Conservation (phyloP, 345 rosid species). For the Trapa bicornis region DNA sequence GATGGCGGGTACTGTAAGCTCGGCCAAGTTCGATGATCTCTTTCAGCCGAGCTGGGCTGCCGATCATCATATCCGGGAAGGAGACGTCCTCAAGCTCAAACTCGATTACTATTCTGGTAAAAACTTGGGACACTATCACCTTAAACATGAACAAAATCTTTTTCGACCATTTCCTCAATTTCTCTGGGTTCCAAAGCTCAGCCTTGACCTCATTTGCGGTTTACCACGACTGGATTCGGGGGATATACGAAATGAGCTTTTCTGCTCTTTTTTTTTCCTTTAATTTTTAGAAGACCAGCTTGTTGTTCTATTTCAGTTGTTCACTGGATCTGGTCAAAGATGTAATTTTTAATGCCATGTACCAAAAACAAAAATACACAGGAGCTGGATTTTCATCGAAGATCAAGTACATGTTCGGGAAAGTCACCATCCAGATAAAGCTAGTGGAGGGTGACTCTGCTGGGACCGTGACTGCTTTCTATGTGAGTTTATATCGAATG, state of each 20-base stretch:
- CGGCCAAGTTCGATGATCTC: slow-evolving; percentile 62
- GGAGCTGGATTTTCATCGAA: slow-evolving; percentile 95
- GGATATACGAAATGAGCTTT: too few relatives aligned
- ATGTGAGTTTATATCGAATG: slow-evolving; percentile 31
- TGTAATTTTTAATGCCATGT: not conserved
- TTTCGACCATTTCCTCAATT: not conserved
- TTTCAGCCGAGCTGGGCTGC: slow-evolving; percentile 79
- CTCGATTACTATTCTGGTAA: slow-evolving; percentile 89
- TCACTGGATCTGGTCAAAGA: too few relatives aligned
- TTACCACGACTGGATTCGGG: too few relatives aligned
- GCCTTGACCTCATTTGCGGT: not conserved
- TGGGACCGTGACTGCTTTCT: slow-evolving; percentile 97
- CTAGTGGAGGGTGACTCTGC: slow-evolving; percentile 99
- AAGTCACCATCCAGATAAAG: slow-evolving; percentile 77
- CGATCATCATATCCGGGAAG: slow-evolving; percentile 65
- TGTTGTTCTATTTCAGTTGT: not conserved
- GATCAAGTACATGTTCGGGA: slow-evolving; percentile 85
- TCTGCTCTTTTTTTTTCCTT: not conserved
- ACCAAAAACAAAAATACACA: slow-evolving; percentile 13
- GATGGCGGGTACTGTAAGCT: slow-evolving; percentile 25
- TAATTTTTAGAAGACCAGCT: not conserved
- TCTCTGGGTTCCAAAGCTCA: not conserved
- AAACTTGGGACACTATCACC: not conserved
- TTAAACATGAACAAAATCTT: too few relatives aligned
- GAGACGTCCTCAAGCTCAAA: slow-evolving; percentile 73